Conservation (phyloP, 2,329 filamentous ascomycete species). For the Hymenoscyphus salicellus region DNA sequence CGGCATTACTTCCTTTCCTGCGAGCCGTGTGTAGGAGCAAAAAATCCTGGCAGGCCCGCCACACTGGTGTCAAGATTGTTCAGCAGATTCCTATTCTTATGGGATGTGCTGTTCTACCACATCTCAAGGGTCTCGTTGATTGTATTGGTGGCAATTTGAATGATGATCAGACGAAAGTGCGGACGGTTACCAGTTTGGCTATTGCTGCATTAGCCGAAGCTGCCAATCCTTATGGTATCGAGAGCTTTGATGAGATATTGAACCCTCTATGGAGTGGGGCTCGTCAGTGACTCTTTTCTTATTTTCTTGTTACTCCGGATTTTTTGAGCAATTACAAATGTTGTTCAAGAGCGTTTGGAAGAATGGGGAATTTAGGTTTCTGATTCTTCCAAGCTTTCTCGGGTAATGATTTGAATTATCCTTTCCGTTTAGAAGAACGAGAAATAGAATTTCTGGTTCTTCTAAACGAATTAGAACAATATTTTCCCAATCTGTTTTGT, state of each 20-base stretch:
- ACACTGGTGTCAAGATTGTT: slow-evolving; percentile 98
- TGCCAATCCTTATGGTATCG: slow-evolving; percentile 96
- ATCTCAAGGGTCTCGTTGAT: slow-evolving; percentile 92
- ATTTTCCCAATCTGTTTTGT: too few relatives aligned
- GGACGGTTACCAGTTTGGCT: slow-evolving; percentile 91
- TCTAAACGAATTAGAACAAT: too few relatives aligned
- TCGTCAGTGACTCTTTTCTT: background rate
- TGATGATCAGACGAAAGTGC: slow-evolving; percentile 96
- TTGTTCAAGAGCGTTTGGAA: background rate
- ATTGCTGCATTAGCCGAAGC: slow-evolving; percentile 94
- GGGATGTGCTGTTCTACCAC: slow-evolving; percentile 93
- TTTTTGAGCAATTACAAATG: background rate
- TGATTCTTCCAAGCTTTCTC: background rate
- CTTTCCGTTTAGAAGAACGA: background rate
- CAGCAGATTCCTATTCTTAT: slow-evolving; percentile 98
- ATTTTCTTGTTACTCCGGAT: background rate
- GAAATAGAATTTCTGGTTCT: background rate
- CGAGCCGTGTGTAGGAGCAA: slow-evolving; percentile 95
- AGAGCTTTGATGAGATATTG: slow-evolving; percentile 96
- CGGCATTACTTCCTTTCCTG: slow-evolving; percentile 89
- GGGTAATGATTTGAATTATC: background rate
- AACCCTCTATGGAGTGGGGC: slow-evolving; percentile 91
- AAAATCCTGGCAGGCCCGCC: slow-evolving; percentile 97
- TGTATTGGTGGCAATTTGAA: slow-evolving; percentile 95
- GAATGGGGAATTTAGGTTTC: background rate